Base-by-base conservation (phyloP, 2,329 filamentous ascomycete genomes). In the Stenocarpella maydis region DNA sequence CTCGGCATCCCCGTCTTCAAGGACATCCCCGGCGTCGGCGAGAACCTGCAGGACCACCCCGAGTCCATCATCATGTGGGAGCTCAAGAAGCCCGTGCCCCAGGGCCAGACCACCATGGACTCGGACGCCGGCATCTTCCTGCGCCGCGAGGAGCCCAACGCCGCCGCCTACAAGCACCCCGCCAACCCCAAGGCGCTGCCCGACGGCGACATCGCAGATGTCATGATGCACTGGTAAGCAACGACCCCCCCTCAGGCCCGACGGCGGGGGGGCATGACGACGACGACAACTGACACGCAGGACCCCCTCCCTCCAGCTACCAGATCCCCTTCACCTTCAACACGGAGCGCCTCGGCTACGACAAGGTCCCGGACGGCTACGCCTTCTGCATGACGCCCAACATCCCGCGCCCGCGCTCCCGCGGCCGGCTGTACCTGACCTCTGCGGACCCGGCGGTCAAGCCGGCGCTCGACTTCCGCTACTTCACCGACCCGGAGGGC, bases 301-400 rank as follows among this genome's bases (percentile, higher is more conserved):
- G n/a, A n/a, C n/a, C n/a, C n/a, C n/a, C n/a, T n/a, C n/a, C n/a
- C n/a, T n/a, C 94, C 28, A 15, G 94, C 87, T 97, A 97, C 84
- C 94, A 97, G 82, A 97, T 97, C 74, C 94, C 94, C 66, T 97
- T 97, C 82, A 92, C 91, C 72, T 88, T 94, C 74, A 97, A 97
- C 86, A 97, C 94, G 1, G 83, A 87, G 67, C 90, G 92, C 49
- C 86, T 97, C 14, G 94, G 94, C 74, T 97, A 90, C 77, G 85
- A 84, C 50, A 78, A 80, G 69, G 77, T 86, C 71, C 75, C 87
- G 71, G 89, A 95, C 73, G 92, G 91, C 71, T 91, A 95, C 76
- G 93, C 93, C 65, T 97, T 97, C 85, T 96, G 93, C 87, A 96
- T 96, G 91, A 96, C 93, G 19, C 93, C 93, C 76, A 96, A 97